Evolutionary conservation across 2,329 filamentous ascomycete species (phyloP).

Genomic region (Coniella lustricola): DNA sequence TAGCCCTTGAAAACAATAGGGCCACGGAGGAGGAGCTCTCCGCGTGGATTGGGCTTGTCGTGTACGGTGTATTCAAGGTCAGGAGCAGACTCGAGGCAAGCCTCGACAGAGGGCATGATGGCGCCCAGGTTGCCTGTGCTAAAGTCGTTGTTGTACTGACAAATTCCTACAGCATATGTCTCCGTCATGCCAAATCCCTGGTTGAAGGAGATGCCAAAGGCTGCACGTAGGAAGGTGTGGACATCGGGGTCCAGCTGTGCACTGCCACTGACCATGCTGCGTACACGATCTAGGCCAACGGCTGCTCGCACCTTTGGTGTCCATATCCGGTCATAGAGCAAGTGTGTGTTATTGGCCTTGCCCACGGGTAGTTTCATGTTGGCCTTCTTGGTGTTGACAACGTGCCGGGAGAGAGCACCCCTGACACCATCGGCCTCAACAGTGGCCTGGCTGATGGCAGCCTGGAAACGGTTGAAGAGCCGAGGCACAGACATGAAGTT

Average conservation of each 20-base stretch:
- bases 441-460: conserved; percentile 72
- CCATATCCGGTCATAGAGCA: conserved; percentile 83
- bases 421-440: conserved; percentile 72
- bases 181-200: conserved; percentile 96
- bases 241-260: conserved; percentile 85
- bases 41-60: conserved; percentile 83
- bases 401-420: conserved; percentile 72
- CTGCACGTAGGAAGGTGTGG: conserved; percentile 80
- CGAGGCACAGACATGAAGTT: conserved; percentile 83
- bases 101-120: conserved; percentile 59
- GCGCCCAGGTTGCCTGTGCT: conserved; percentile 75
- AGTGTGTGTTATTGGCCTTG: conserved; percentile 71
- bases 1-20: conserved; percentile 79
- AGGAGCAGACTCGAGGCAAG: conserved; percentile 78
- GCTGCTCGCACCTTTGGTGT: conserved; percentile 78
- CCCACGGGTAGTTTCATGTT: conserved; percentile 64
- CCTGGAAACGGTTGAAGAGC: conserved; percentile 84
- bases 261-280: conserved; percentile 76
- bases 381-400: conserved; percentile 73
- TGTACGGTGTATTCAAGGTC: conserved; percentile 89
- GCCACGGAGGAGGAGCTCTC: conserved; percentile 80
- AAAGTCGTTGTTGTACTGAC: conserved; percentile 66
- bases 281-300: conserved; percentile 68
- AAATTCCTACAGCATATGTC: conserved; percentile 70
- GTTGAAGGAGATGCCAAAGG: conserved; percentile 68